Evolutionary conservation across 2,329 filamentous ascomycete genomes (phyloP), one percentile per base, ranked within the genome.

Genomic region (Chaetomiaceae sp.): DNA sequence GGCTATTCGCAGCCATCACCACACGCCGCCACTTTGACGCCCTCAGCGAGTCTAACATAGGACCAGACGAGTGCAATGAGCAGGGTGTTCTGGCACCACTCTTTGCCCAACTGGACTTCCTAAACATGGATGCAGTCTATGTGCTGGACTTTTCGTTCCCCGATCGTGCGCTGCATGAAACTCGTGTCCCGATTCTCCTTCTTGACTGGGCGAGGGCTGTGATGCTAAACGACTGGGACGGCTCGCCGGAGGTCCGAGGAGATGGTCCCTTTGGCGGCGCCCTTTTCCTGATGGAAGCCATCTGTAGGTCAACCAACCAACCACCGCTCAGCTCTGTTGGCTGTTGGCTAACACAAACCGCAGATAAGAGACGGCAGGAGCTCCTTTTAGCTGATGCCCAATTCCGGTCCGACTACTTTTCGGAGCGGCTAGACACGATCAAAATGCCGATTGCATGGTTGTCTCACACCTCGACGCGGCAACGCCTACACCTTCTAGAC

Each of bases 201-300:
- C 69, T 90, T 23, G 86, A 90, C 62, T 90, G 86, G 86, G 80
- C 86, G 18, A 78, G 87, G 54, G 84, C 85, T 0, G 78, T 94
- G 1, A 80, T 96, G 63, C 71, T 95, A 40, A 82, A 84, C 51
- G 83, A 89, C 57, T 96, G 91, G 91, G 80, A 92, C 64, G 88
- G 89, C 0, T 81, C 81, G 50, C 79, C 87, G 1, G 79, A 85
- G 38, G 79, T 95, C 47, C 75, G 82, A 2, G 83, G 80, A 50
- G 85, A 87, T 62, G 82, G 85, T 27, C 77, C 86, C 13, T 85
- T 90, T 56, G 88, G 89, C 13, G 87, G 89, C 48, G 89, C 90
- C 7, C 71, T 96, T 36, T 82, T 85, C 43, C 77, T 95, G 27
- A 80, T 95, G 42, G 75, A 81, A 27, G 79, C 83, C 21, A 79